These are phyloP conservation scores for Aspergillus ellipticus DNA, from an alignment of 495 filamentous ascomycete genomes.

Conservation along the genomic window DNA sequence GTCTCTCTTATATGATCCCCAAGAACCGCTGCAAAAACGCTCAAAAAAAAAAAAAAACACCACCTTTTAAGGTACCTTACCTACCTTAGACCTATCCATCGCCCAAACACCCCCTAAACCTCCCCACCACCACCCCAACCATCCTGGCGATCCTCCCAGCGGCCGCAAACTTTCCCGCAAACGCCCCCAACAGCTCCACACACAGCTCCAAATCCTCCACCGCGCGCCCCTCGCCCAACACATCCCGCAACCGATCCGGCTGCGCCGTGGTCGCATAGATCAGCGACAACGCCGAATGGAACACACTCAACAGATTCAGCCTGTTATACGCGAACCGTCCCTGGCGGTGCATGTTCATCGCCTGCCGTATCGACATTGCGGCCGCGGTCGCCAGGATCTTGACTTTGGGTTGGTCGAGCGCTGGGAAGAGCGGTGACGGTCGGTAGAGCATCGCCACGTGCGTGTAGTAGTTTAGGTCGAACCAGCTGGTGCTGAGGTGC, in stretches of 20 bases:
- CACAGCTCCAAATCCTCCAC: conserved; percentile 31
- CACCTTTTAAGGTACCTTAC: no score
- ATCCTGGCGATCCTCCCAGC: conserved; percentile 32
- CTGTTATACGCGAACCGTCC: conserved; percentile 38
- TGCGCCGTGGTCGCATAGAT: conserved; percentile 36
- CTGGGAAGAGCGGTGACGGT: conserved; percentile 32
- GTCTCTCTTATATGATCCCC: no score
- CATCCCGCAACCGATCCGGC: conserved; percentile 18
- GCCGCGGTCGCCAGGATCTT: conserved; percentile 31
- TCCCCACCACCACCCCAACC: conserved; percentile 24
- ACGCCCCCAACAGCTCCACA: conserved; percentile 29
- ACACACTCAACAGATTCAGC: conserved; percentile 36
- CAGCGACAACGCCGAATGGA: conserved; percentile 33
- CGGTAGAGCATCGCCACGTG: conserved; percentile 37
- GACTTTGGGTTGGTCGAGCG: conserved; percentile 23
- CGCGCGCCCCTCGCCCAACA: conserved; percentile 21
- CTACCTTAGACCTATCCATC: not conserved
- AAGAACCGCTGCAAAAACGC: no score
- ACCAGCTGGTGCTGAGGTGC: conserved; percentile 38
- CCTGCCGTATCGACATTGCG: conserved; percentile 35
- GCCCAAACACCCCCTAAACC: conserved; percentile 8
- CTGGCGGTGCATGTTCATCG: conserved; percentile 32
- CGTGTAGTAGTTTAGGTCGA: conserved; percentile 39
- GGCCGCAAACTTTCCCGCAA: conserved; percentile 30
- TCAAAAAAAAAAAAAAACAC: no score